These are phyloP conservation scores for Jaltomata sinuosa DNA, from an alignment of 257 asterid species.

Conservation along the genomic window DNA sequence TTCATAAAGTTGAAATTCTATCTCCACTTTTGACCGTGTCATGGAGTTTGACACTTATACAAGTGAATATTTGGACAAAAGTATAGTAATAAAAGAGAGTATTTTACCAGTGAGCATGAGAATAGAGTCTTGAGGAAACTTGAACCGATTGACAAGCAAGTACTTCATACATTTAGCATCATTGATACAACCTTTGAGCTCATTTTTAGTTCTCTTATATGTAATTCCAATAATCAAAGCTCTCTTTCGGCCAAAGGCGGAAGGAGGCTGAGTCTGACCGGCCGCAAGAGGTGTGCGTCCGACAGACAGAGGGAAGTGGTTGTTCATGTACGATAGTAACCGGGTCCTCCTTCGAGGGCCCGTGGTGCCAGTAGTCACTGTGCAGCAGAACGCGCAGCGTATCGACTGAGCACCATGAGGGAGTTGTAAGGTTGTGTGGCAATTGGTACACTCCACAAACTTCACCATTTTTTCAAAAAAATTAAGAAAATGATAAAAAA, in stretches of 20 bases:
- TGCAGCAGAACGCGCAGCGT: conserved; percentile 68
- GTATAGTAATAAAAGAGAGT: not conserved
- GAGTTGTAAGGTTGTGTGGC: conserved; percentile 69
- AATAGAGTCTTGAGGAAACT: conserved; percentile 69
- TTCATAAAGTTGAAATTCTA: not conserved
- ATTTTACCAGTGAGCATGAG: conserved; percentile 77
- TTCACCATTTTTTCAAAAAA: conserved; percentile 27
- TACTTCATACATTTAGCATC: conserved; percentile 83
- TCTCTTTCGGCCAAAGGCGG: conserved; percentile 45
- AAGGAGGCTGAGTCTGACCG: conserved; percentile 7
- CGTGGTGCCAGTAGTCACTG: conserved; percentile 36
- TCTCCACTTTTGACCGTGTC: too few species aligned
- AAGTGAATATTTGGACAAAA: not conserved
- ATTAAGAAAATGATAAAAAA: not conserved
- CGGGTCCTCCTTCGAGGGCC: conserved; percentile 6
- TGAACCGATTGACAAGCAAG: conserved; percentile 53
- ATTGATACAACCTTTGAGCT: conserved; percentile 81
- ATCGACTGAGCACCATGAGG: conserved; percentile 70
- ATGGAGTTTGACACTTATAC: too few species aligned
- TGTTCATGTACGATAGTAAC: not conserved
- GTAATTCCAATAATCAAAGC: conserved; percentile 86
- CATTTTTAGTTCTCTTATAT: conserved; percentile 34
- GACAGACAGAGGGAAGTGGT: conserved; percentile 1
- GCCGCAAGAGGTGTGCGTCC: conserved; percentile 7
- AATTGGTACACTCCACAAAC: conserved; percentile 71